A percentile compares a stretch with the other conserved stretches of the same genome.
phyloP scores from a whole-genome alignment of 331 rosid genomes.

The Quercus phellos region DNA sequence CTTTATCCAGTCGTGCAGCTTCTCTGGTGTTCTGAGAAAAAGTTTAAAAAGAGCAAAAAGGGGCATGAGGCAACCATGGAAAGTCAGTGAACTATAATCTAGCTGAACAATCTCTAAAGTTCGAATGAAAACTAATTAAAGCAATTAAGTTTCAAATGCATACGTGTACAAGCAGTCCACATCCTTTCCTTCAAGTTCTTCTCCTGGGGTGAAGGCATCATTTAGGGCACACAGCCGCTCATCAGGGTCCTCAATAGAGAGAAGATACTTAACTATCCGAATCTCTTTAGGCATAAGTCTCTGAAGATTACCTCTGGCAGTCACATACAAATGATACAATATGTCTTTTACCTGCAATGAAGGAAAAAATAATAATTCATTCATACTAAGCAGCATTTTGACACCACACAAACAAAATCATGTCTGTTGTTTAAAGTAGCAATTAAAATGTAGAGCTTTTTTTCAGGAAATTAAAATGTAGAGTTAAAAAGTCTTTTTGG shows the following conservation, averaged over 20 bases:
- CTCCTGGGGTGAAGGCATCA: constrained; percentile 92
- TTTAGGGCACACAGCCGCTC: constrained; percentile 56
- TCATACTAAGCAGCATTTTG: not conserved
- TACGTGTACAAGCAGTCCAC: constrained; percentile 77
- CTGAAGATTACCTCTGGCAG: constrained; percentile 79
- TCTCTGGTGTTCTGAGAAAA: constrained; percentile 69
- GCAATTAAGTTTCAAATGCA: constrained; percentile 20
- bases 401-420: not conserved
- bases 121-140: not conserved
- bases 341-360: constrained; percentile 67
- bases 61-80: not conserved
- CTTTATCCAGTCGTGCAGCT: constrained; percentile 71
- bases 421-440: not conserved
- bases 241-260: constrained; percentile 71
- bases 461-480: not conserved
- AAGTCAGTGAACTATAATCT: not conserved
- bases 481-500: not conserved
- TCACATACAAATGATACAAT: constrained; percentile 72
- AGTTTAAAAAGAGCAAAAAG: not conserved
- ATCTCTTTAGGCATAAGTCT: constrained; percentile 81
- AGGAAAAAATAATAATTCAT: not conserved
- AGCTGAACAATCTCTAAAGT: not conserved
- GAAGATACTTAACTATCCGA: constrained; percentile 69
- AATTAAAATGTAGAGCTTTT: not conserved
- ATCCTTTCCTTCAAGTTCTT: constrained; percentile 71